A percentile compares a stretch with the other conserved stretches of the same genome.
phyloP scores from a whole-genome alignment of 768 basidiomycete species.

The Boletus pseudo-olivaceus region DNA sequence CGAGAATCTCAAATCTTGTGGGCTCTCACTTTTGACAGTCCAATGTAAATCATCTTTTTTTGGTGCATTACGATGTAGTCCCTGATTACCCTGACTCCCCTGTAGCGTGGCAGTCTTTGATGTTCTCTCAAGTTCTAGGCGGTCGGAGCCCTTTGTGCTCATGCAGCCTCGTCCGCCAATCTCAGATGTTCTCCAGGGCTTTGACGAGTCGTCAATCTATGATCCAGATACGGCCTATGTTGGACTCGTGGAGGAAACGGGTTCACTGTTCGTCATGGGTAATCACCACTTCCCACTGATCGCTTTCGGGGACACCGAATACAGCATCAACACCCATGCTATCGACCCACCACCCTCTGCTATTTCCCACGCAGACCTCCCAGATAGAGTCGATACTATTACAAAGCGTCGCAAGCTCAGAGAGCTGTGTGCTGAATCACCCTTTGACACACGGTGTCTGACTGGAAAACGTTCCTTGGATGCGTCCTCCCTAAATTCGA shows the following conservation, averaged over 20 bases:
- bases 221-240: constrained; percentile 69
- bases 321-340: constrained; percentile 27
- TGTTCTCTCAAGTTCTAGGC: constrained; percentile 48
- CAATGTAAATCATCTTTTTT: constrained; percentile 52
- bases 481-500: constrained; percentile 43
- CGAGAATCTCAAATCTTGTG: constrained; percentile 48
- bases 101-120: constrained; percentile 81
- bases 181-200: constrained; percentile 61
- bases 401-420: constrained; percentile 43
- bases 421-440: constrained; percentile 37
- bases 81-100: constrained; percentile 1
- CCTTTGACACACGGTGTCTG: constrained; percentile 54
- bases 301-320: constrained; percentile 54
- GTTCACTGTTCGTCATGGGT: constrained; percentile 83
- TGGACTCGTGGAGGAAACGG: constrained; percentile 67
- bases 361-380: constrained; percentile 31
- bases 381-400: constrained; percentile 42
- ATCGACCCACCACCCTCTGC: constrained; percentile 38
- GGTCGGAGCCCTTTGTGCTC: constrained; percentile 70
- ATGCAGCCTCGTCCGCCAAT: constrained; percentile 82
- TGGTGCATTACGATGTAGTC: background rate
- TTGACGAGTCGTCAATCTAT: constrained; percentile 39
- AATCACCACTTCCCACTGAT: constrained; percentile 80
- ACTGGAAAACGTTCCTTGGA: constrained; percentile 59
- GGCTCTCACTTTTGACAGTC: constrained; percentile 56